Conservation (phyloP, 768 basidiomycete genomes). For the Suillus lakei region DNA sequence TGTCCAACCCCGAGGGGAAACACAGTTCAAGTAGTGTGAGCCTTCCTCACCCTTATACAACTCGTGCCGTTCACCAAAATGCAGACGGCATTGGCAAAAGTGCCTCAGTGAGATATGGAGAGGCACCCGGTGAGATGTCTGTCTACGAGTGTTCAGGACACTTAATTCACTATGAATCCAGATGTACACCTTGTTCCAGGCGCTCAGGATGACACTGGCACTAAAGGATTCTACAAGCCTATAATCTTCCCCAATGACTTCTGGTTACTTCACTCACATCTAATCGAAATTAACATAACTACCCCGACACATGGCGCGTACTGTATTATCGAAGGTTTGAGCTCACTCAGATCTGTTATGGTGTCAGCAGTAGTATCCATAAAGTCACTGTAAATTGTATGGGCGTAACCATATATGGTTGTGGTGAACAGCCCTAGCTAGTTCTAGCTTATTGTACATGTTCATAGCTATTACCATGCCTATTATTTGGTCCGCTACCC, state of each 20-base stretch:
- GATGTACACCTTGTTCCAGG: constrained; percentile 68
- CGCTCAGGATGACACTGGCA: constrained; percentile 66
- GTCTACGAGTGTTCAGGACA: constrained; percentile 4
- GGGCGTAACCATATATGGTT: too few relatives aligned
- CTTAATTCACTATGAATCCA: constrained; percentile 28
- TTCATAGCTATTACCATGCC: too few relatives aligned
- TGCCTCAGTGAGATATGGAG: constrained; percentile 46
- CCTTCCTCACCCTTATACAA: constrained; percentile 49
- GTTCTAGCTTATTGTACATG: too few relatives aligned
- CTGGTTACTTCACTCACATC: constrained; percentile 86
- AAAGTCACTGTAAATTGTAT: too few relatives aligned
- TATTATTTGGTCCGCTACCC: too few relatives aligned
- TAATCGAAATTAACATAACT: constrained; percentile 84
- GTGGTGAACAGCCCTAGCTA: too few relatives aligned
- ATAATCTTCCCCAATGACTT: constrained; percentile 95
- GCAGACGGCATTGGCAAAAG: constrained; percentile 52
- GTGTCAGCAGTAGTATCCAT: too few relatives aligned
- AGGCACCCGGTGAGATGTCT: constrained; percentile 52
- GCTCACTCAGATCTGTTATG: too few relatives aligned
- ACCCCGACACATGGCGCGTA: too few relatives aligned
- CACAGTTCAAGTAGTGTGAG: constrained; percentile 49
- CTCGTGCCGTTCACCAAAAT: constrained; percentile 45
- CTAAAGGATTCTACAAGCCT: constrained; percentile 79
- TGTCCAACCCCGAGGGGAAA: constrained; percentile 41
- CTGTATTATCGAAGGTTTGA: too few relatives aligned